phyloP scores from a whole-genome alignment of 225 moss, liverwort and hornwort genomes.

The Straminergon stramineum region DNA sequence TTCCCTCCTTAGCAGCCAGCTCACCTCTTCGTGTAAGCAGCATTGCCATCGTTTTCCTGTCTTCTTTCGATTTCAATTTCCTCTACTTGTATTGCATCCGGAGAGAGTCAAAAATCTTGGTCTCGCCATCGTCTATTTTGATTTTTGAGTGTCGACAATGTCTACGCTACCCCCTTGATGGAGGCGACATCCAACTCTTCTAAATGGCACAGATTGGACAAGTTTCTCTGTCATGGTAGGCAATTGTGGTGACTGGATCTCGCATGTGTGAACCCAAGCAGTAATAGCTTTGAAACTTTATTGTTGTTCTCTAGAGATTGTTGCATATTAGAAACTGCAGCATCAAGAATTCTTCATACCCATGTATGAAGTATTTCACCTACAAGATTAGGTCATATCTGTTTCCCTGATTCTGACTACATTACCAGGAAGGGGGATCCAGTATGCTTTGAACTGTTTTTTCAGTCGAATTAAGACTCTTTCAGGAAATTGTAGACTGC shows the following conservation, averaged over 20 bases:
- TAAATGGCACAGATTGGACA: not conserved
- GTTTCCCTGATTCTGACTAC: not conserved
- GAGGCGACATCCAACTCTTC: not conserved
- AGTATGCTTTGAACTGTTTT: not conserved
- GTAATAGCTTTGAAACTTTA: not conserved
- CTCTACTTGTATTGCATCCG: not conserved
- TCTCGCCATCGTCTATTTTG: not conserved
- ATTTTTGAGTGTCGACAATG: not conserved
- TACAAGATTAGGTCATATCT: not conserved
- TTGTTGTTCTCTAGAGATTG: not conserved
- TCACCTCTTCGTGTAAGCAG: slow-evolving; percentile 6
- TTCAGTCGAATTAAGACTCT: not conserved
- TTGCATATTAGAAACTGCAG: not conserved
- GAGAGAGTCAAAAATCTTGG: not conserved
- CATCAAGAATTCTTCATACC: not conserved
- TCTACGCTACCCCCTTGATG: not conserved
- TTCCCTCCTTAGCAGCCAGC: slow-evolving; percentile 14
- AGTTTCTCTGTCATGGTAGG: not conserved
- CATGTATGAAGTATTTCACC: not conserved
- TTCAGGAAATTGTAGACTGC: not conserved
- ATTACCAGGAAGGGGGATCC: not conserved
- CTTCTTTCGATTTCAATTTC: not conserved
- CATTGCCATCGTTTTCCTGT: not conserved
- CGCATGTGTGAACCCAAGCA: not conserved
- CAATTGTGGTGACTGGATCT: not conserved